These are phyloP conservation scores for Talaromyces thailandensis DNA, from an alignment of 495 filamentous ascomycete species.

Conservation along the genomic window DNA sequence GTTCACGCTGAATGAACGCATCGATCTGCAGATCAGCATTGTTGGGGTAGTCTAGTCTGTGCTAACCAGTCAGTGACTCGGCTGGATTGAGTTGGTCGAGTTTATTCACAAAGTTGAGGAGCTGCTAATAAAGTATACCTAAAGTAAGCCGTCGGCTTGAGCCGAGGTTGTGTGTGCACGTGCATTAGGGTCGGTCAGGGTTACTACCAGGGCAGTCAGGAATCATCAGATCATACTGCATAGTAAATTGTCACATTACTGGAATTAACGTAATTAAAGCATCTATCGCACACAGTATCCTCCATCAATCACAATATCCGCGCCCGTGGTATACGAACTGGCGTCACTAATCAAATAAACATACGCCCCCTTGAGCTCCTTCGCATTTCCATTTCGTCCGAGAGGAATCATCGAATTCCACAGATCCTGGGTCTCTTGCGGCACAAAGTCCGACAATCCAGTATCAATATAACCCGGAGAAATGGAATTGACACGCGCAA, in stretches of 20 bases:
- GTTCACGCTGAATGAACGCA: not conserved
- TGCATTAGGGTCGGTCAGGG: not conserved
- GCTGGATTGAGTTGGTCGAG: not conserved
- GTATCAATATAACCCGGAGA: constrained; percentile 77
- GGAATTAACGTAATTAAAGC: not conserved
- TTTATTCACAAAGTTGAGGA: not conserved
- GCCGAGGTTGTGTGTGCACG: not conserved
- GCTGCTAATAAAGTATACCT: not conserved
- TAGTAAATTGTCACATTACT: not conserved
- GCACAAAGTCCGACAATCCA: constrained; percentile 67
- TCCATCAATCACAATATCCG: constrained; percentile 70
- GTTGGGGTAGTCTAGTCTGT: not conserved
- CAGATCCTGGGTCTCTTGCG: constrained; percentile 56
- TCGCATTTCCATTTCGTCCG: constrained; percentile 62
- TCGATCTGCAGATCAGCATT: not conserved
- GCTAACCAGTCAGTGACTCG: not conserved
- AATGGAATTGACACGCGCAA: constrained; percentile 66
- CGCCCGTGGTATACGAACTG: constrained; percentile 75
- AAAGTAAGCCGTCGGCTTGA: not conserved
- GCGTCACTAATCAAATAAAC: constrained; percentile 70
- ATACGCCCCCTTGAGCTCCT: constrained; percentile 80
- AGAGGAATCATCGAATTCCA: constrained; percentile 72
- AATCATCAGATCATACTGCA: not conserved
- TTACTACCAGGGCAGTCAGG: not conserved
- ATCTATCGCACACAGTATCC: constrained; percentile 35